Evolutionary conservation across 768 basidiomycete genomes (phyloP).

Genomic region (Postia placenta): DNA sequence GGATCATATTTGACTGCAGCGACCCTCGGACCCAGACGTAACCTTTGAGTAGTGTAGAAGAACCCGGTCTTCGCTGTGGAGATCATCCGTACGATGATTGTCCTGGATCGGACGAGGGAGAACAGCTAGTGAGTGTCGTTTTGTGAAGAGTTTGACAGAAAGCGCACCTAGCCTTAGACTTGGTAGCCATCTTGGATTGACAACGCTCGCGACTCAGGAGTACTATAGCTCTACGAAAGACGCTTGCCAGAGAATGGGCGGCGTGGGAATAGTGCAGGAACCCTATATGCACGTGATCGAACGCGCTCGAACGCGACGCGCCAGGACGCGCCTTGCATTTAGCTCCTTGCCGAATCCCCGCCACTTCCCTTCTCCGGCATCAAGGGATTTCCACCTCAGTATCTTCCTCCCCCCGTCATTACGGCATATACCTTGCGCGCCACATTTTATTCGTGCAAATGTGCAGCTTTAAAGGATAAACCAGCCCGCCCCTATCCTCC

Average conservation of each 20-base stretch:
- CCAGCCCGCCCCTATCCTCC: no score
- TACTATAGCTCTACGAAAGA: no score
- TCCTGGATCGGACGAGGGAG: constrained; percentile 38
- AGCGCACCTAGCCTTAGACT: constrained; percentile 54
- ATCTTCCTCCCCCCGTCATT: no score
- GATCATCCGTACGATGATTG: constrained; percentile 79
- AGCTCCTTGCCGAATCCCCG: neutral
- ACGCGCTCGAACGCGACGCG: neutral
- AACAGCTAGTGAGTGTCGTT: neutral
- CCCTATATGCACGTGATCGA: neutral
- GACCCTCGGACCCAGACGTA: constrained; percentile 69
- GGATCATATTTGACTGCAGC: constrained; percentile 94
- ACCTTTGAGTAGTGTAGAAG: constrained; percentile 81
- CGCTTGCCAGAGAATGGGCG: neutral
- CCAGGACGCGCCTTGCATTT: neutral
- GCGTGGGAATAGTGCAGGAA: neutral
- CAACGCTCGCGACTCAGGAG: no score
- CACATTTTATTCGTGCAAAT: no score
- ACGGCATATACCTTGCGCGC: no score
- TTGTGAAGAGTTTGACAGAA: neutral
- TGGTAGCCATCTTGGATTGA: constrained; percentile 52
- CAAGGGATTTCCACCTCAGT: no score
- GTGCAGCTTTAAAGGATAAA: no score
- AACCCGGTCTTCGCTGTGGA: constrained; percentile 90
- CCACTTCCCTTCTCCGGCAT: no score